These are phyloP conservation scores for Hydnomerulius pinastri DNA, from an alignment of 768 basidiomycete genomes.

Conservation along the genomic window DNA sequence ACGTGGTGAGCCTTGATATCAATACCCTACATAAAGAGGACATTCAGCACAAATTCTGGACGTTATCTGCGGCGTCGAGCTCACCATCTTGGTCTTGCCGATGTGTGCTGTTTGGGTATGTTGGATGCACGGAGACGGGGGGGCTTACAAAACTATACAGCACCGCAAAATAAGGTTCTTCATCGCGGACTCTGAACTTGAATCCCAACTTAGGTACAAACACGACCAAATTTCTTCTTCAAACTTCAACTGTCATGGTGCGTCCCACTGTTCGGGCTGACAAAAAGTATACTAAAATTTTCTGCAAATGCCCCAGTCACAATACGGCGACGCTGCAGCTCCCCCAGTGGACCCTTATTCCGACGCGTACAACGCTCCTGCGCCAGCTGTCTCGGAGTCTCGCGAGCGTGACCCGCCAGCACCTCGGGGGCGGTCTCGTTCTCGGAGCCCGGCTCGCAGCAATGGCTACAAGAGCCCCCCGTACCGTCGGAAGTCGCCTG, in stretches of 20 bases:
- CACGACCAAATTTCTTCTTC: conserved; percentile 42
- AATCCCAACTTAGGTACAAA: conserved; percentile 40
- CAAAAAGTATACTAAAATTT: conserved; percentile 2
- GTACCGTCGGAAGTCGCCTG: conserved; percentile 57
- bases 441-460: conserved; percentile 63
- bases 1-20: conserved; percentile 97
- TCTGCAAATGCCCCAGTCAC: conserved; percentile 23
- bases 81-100: conserved; percentile 82
- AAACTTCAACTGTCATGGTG: conserved; percentile 73
- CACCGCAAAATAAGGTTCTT: conserved; percentile 39
- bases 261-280: conserved; percentile 31
- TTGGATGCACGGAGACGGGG: conserved; percentile 36
- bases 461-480: conserved; percentile 60
- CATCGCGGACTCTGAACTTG: conserved; percentile 29
- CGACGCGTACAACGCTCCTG: conserved; percentile 75
- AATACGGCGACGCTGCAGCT: conserved; percentile 68
- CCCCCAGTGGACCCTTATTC: conserved; percentile 77
- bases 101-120: conserved; percentile 50
- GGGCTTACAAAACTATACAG: conserved; percentile 77
- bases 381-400: conserved; percentile 45
- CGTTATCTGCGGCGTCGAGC: conserved; percentile 46
- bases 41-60: conserved; percentile 20
- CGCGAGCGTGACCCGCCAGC: conserved; percentile 57
- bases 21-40: conserved; percentile 68
- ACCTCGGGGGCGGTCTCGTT: conserved; percentile 71